A percentile compares a stretch with the other conserved stretches of the same genome.
phyloP scores from a whole-genome alignment of 176 grass and related monocot species.

The Otatea glauca region DNA sequence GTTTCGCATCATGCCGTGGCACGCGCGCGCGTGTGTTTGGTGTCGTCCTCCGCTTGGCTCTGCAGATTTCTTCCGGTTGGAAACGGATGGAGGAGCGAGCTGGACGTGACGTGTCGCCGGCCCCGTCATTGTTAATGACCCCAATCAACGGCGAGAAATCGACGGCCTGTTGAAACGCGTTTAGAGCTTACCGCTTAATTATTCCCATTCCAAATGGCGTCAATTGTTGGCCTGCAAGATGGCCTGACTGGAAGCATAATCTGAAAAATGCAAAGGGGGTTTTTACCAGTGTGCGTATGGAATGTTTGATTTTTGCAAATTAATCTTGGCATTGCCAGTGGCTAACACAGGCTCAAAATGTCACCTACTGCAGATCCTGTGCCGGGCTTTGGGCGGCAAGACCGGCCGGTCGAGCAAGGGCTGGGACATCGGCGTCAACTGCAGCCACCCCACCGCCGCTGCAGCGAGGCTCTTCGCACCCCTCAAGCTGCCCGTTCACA shows the following conservation, averaged over 20 bases:
- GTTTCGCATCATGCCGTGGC: background rate
- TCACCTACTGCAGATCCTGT: slow-evolving; percentile 53
- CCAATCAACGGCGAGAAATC: background rate
- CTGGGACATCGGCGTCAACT: slow-evolving; percentile 87
- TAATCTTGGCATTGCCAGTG: background rate
- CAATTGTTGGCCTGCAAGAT: background rate
- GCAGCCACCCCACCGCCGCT: slow-evolving; percentile 81
- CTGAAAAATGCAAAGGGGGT: background rate
- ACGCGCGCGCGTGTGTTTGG: no score
- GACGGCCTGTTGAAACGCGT: slow-evolving; percentile 6
- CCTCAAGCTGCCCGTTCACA: slow-evolving; percentile 73
- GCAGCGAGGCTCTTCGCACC: slow-evolving; percentile 64
- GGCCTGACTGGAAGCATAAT: background rate
- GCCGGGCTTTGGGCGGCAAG: slow-evolving; percentile 76
- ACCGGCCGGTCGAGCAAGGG: slow-evolving; percentile 67
- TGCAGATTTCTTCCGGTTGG: background rate
- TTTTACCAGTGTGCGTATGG: background rate
- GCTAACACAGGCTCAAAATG: background rate
- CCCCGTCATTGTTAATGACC: background rate
- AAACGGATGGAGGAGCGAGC: background rate
- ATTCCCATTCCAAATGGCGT: background rate
- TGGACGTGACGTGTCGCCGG: background rate
- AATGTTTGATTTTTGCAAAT: background rate
- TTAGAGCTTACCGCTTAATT: background rate
- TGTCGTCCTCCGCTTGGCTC: slow-evolving; percentile 7